phyloP scores from a whole-genome alignment of 345 rosid genomes.

The Gossypium australe region DNA sequence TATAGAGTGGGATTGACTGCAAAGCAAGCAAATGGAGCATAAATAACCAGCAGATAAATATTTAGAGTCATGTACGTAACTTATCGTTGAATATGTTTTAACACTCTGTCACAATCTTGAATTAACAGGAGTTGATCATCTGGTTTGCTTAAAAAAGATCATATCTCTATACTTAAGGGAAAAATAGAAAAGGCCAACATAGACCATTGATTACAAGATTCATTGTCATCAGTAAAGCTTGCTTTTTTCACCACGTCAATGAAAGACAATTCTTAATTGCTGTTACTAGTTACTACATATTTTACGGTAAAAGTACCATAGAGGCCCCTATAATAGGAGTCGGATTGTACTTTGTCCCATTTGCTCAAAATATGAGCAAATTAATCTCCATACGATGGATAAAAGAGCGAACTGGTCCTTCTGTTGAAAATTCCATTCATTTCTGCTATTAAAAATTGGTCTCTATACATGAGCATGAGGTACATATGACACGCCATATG shows the following conservation, averaged over 20 bases:
- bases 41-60: background rate
- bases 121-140: background rate
- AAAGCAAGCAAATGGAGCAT: background rate
- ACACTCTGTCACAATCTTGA: background rate
- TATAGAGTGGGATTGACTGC: constrained; percentile 69
- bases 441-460: no score
- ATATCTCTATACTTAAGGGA: no score
- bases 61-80: background rate
- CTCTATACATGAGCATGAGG: no score
- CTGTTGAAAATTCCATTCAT: no score
- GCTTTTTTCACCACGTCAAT: background rate
- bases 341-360: no score
- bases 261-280: background rate
- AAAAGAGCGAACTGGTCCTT: no score
- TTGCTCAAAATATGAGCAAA: no score
- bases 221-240: background rate
- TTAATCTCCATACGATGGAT: no score
- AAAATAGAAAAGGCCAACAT: no score
- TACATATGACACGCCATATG: no score
- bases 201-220: background rate
- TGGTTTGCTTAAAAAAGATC: background rate
- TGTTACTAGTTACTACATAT: background rate
- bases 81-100: background rate
- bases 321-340: no score
- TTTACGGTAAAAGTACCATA: no score